phyloP scores from a whole-genome alignment of 1,284 basidiomycete genomes.

The Marasmius sp. region DNA sequence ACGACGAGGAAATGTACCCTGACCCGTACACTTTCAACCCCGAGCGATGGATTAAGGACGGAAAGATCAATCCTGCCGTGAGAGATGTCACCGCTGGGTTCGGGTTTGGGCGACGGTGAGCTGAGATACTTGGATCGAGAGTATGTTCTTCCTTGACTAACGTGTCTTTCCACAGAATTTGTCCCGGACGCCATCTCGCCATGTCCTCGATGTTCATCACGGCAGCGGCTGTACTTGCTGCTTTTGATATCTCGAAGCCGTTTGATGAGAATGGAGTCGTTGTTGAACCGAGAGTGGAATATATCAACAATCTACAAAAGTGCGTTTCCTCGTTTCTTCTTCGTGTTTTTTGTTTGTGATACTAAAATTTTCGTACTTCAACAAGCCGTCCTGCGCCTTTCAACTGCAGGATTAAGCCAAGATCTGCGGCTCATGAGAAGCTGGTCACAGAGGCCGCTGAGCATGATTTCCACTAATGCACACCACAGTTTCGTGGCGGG shows the following conservation, averaged over 20 bases:
- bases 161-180: neutral
- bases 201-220: too few relatives aligned
- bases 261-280: too few relatives aligned
- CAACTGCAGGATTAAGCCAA: neutral
- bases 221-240: too few relatives aligned
- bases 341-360: neutral
- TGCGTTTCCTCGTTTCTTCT: neutral
- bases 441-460: neutral
- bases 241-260: too few relatives aligned
- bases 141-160: neutral
- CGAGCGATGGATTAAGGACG: neutral
- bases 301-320: neutral
- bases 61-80: neutral
- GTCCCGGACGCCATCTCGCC: neutral
- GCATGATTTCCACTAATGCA: too few relatives aligned
- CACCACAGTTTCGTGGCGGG: too few relatives aligned
- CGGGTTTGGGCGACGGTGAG: constrained; percentile 6
- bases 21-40: constrained; percentile 6
- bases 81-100: neutral
- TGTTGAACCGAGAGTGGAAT: neutral
- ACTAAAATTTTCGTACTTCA: neutral
- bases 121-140: neutral
- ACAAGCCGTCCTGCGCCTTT: neutral
- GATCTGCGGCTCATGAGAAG: neutral
- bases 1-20: constrained; percentile 12